Percentiles rank a stretch among this genome's conserved stretches.
phyloP scores from a whole-genome alignment of 257 asterid species.

The Penstemon newberryi region DNA sequence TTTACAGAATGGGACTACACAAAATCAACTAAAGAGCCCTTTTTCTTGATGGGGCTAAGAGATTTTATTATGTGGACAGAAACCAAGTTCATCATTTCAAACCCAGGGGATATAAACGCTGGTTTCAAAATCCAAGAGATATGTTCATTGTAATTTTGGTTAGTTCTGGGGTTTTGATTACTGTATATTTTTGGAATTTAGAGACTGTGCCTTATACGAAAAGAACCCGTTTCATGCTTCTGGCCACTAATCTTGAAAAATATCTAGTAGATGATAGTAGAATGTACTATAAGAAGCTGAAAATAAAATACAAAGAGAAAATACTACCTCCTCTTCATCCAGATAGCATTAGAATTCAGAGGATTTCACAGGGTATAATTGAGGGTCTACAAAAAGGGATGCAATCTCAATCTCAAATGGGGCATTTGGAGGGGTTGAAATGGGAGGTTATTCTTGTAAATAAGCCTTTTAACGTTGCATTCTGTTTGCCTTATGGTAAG shows the following conservation, averaged over 20 bases:
- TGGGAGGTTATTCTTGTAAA: constrained; percentile 92
- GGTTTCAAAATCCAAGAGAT: constrained; percentile 66
- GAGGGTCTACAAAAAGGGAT: constrained; percentile 66
- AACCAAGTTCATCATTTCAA: constrained; percentile 58
- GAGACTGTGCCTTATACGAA: constrained; percentile 87
- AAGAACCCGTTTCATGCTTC: constrained; percentile 77
- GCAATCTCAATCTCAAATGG: constrained; percentile 35
- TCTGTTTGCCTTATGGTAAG: constrained; percentile 92
- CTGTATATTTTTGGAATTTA: constrained; percentile 71
- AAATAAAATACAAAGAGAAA: constrained; percentile 55
- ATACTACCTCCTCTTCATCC: constrained; percentile 91
- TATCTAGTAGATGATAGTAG: constrained; percentile 64
- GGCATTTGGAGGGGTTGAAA: constrained; percentile 75
- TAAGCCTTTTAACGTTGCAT: constrained; percentile 72
- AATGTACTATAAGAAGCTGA: constrained; percentile 49
- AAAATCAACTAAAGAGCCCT: constrained; percentile 36
- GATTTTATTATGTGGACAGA: constrained; percentile 71
- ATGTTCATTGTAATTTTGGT: constrained; percentile 40
- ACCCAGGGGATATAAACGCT: constrained; percentile 65
- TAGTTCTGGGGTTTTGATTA: constrained; percentile 65
- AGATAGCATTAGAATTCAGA: constrained; percentile 70
- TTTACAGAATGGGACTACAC: constrained; percentile 33
- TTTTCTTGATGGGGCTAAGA: constrained; percentile 56
- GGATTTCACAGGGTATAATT: constrained; percentile 66
- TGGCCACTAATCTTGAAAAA: constrained; percentile 57